Evolutionary conservation across 805 yeast species (phyloP), one percentile per base, ranked within the genome.

Genomic region (Myxozyma nipponensis): DNA sequence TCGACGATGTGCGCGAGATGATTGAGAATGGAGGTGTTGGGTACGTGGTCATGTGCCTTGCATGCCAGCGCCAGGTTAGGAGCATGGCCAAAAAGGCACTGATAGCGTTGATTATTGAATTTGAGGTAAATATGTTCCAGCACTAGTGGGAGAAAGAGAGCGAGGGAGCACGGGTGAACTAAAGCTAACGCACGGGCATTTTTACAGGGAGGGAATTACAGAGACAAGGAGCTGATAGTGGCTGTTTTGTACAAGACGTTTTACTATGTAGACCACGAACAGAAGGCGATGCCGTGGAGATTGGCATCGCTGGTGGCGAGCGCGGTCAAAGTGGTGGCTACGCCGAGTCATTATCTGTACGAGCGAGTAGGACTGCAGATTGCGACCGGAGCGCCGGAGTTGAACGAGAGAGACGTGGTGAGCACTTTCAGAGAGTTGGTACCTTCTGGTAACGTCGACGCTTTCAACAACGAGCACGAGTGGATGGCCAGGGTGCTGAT

Each of bases 331-430:
- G 71, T 86, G 1, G 64, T 86, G 50, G 65, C 73, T 4, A 79
- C 82, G 54, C 96, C 97, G 0, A 79, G 82, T 0, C 91, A 86
- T 55, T 76, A 74, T 59, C 65, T 91, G 19, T 86, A 83, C 65
- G 96, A 89, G 56, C 32, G 32, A 28, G 79, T 79, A 57, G 78
- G 80, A 4, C 21, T 45, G 9, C 23, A 45, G 18, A 47, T 38
- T 32, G 24, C 43, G 9, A 47, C 45, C 34, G 19, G 41, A 21
- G 38, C 23, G n/a, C 37, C 22, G 42, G 25, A 15, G 24, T 47
- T 49, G 5, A 28, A 28, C 13, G 32, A 9, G 32, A 9, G 13
- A 9, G 40, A 37, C 23, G 13, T 9, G 40, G 15, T 37, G 13
- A 18, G 7, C 13, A 37, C 32, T 13, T 34, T 21, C 7, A 21